Evolutionary conservation across 2,329 filamentous ascomycete species (phyloP), one percentile per base, ranked within the genome.

Genomic region (Ophiobolus disseminans): DNA sequence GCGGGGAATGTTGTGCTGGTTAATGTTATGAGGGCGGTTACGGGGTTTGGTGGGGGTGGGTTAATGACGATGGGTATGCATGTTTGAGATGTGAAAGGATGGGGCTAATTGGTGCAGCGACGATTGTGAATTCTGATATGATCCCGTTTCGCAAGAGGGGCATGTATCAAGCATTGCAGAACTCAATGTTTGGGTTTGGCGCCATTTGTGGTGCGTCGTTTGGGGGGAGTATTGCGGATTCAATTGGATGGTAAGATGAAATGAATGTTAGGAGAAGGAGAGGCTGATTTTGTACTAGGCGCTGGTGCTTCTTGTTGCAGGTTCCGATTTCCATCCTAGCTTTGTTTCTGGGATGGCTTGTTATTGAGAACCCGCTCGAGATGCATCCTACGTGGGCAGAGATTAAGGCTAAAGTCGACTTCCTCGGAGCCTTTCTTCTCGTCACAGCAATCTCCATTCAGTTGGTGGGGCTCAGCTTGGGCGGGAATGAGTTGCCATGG

Each of bases 141-240:
- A 85, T 87, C 26, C 81, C 81, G 0, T 82, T 84, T 45, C 73
- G 75, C 13, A 75, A 74, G 49, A 71, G 82, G 7, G 82, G 81
- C 30, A 84, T 83, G 79, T 84, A 86, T 65, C 74, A 87, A 64
- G 79, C 85, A 35, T 53, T 83, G 8, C 83, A 86, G 55, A 87
- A 87, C 49, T 81, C 77, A 13, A 76, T 86, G 25, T 80, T 82
- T 48, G 85, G 85, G 1, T 84, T 86, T 52, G 85, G 85, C 0
- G 80, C 83, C 2, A 82, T 86, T 25, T 86, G 83, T 26, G 76
- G 76, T 16, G 76, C 76, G 2, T 77, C 76, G 0, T 65, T 78
- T 25, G 76, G 76, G 6, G 76, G 76, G 2, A 68, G 68, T 0
- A 75, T 78, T 35, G 73, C 75, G 2, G 76, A 78, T 39, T 63